Base-by-base conservation (phyloP, 805 yeast genomes). In the Wickerhamiella sorbophila region DNA sequence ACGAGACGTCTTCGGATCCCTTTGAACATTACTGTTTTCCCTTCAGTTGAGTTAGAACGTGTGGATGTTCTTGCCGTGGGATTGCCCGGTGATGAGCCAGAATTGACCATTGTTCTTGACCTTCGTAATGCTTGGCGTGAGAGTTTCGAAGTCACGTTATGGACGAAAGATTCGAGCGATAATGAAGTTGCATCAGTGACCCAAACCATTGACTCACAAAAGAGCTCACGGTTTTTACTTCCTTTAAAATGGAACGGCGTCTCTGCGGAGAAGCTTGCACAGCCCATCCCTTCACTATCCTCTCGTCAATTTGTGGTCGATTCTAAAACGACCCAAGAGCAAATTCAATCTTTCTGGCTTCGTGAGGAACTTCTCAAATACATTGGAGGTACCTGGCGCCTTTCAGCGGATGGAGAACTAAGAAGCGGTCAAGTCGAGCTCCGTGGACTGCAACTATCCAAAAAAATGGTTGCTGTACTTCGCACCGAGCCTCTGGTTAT, bases 271-370 rank as follows among this genome's bases (percentile, higher is more conserved):
- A 65, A 67, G 15, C 54, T 74, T n/a, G 55, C 61, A 4, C 57
- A 59, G 33, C 69, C 74, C 0, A 77, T 87, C 21, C 95, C 95
- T 17, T 77, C 81, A 27, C 60, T 84, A 29, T 59, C 79, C 18
- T 70, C 75, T 29, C 75, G 74, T 47, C 95, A 86, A 60, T 81
- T 75, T 54, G 67, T 83, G 16, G 68, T 74, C 27, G 79, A 61
- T 34, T 38, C 48, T 16, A 32, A 59, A 50, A 39, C 66, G 60
- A 45, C 71, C 63, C 45, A 63, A 72, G 75, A 72, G 8, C 84
- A 81, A 45, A 77, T 75, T 43, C 77, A 75, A 46, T 62, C 72
- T 2, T 91, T 86, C 58, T 88, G 98, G 98, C 72, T 80, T 48
- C 63, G 94, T 44, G 75, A 79, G 43, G 69, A 70, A 46, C 56